Conservation (phyloP, 1,284 basidiomycete genomes). For the Pseudozyma sp. region DNA sequence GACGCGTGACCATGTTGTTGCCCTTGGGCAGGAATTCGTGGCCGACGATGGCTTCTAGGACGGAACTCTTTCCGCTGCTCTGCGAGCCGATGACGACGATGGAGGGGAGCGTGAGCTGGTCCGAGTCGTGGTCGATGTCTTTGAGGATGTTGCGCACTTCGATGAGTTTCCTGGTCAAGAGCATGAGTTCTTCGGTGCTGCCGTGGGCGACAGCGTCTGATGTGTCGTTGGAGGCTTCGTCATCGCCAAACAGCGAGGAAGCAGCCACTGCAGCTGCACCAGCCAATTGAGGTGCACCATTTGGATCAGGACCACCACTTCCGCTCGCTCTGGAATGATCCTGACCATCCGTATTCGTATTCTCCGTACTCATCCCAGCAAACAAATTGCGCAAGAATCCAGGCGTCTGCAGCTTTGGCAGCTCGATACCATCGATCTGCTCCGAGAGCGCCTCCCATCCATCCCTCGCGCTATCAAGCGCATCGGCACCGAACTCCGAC, state of each 20-base stretch:
- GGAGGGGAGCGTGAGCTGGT: conserved; percentile 88
- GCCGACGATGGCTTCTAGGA: conserved; percentile 96
- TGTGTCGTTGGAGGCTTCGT: conserved; percentile 9
- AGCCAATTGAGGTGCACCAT: conserved; percentile 22
- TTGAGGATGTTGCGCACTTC: conserved; percentile 93
- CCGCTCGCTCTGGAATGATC: conserved; percentile 9
- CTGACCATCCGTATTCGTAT: conserved; percentile 10
- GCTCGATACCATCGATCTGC: conserved; percentile 40
- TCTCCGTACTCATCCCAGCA: conserved; percentile 12
- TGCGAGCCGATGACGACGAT: conserved; percentile 99
- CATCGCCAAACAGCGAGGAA: conserved; percentile 42
- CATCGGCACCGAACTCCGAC: conserved; percentile 49
- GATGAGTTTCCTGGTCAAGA: conserved; percentile 93
- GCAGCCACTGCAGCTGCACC: conserved; percentile 55
- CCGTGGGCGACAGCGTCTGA: conserved; percentile 12
- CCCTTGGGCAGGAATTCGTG: conserved; percentile 98
- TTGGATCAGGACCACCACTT: conserved; percentile 28
- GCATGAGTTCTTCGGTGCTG: conserved; percentile 75
- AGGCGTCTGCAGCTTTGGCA: conserved; percentile 48
- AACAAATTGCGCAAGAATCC: conserved; percentile 44
- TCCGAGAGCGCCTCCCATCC: conserved; percentile 43
- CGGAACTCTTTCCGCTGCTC: conserved; percentile 96
- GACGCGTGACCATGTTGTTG: conserved; percentile 98
- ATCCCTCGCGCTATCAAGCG: conserved; percentile 46
- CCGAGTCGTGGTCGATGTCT: conserved; percentile 87